Evolutionary conservation across 2,329 filamentous ascomycete species (phyloP).

Genomic region (Botrytis tulipae): DNA sequence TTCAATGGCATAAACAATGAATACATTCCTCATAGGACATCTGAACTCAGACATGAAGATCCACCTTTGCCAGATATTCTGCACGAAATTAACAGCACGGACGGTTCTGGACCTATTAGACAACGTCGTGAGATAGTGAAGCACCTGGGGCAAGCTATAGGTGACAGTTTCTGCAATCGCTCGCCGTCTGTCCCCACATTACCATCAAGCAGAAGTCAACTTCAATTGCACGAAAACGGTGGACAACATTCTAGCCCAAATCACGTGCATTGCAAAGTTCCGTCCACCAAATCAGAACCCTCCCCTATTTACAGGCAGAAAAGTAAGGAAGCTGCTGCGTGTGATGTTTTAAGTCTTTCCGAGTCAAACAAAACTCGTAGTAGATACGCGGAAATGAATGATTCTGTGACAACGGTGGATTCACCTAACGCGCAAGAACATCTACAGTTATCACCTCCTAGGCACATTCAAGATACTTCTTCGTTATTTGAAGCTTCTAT

Average conservation of each 20-base stretch:
- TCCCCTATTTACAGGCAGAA: not conserved
- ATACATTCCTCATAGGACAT: not conserved
- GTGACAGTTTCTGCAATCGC: too few relatives aligned
- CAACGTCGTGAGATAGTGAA: fast-evolving
- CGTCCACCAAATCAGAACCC: not conserved
- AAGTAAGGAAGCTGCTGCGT: not conserved
- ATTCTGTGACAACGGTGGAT: not conserved
- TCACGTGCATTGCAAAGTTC: not conserved
- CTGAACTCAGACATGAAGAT: not conserved
- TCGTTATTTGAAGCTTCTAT: not conserved
- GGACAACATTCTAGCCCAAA: not conserved
- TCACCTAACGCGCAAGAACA: not conserved
- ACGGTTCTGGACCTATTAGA: not conserved
- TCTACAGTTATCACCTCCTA: not conserved
- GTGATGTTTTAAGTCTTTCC: not conserved
- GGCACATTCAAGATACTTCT: not conserved
- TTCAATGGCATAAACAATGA: too few relatives aligned
- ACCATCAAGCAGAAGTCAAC: not conserved
- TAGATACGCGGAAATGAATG: not conserved
- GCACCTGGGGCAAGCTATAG: not conserved
- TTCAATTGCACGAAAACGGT: not conserved
- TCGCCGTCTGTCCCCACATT: not conserved
- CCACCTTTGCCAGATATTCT: not conserved
- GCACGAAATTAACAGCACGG: not conserved
- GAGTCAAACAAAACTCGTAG: too few relatives aligned